Evolutionary conservation across 108 stramenopile species (phyloP), one percentile per base, ranked within the genome.

Genomic region (Cyclotella atomus): DNA sequence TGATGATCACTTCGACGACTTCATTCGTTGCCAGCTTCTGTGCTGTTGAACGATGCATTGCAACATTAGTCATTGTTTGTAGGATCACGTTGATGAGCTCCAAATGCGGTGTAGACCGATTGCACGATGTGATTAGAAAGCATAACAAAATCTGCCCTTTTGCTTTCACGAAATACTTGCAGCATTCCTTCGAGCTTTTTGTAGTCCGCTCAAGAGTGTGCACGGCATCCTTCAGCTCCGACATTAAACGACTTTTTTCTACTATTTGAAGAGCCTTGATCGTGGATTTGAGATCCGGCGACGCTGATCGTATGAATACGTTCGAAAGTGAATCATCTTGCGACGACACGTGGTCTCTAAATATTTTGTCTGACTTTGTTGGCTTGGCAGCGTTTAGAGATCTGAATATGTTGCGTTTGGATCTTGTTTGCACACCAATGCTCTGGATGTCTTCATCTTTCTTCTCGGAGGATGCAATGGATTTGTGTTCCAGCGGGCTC

Each of bases 101-200:
- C 17, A 96, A 41, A 73, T 98, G 97, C 36, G 96, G 97, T 17
- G 86, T 55, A 73, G 93, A 94, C 30, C 96, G 85, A 80, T 98
- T 98, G 84, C 97, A 97, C 7, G 82, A 83, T 20, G 81, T 68
- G 35, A 95, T 81, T 2, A 96, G 70, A 36, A 71, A 78, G 45
- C 89, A 88, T 28, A 98, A 74, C 32, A 85, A 85, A 20, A 81
- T 66, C 20, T 88, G 70, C n/a, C 94, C 91, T 28, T 80, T 71
- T 33, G 87, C 72, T 19, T 71, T 66, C 2, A 78, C 75, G 54
- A 98, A 93, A 9, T 78, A 69, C 50, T 84, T 63, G 69, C 97
- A 94, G 66, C 91, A 91, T 50, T 72, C 45, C 14, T 70, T 27
- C 0, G 92, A 94, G 27, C 87, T 76, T 30, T 81, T 66, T 36